These are phyloP conservation scores for Orbilia ellipsospora DNA, from an alignment of 2,329 filamentous ascomycete species.

Conservation along the genomic window DNA sequence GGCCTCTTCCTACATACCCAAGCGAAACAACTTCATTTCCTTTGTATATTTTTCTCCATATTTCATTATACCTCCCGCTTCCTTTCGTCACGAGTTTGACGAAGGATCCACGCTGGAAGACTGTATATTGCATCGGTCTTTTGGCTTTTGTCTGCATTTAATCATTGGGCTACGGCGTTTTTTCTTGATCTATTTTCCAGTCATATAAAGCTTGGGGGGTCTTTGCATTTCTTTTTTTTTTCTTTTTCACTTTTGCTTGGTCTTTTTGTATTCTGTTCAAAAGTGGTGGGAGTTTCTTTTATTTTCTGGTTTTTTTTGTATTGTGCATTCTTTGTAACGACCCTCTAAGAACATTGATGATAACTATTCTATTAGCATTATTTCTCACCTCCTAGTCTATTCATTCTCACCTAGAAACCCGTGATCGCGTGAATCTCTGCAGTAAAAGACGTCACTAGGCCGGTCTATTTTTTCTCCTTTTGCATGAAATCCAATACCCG, in stretches of 20 bases:
- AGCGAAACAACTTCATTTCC: conserved; percentile 33
- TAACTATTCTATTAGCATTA: conserved; percentile 2
- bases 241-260: conserved; percentile 3
- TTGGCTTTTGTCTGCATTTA: conserved; percentile 18
- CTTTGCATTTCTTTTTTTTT: conserved; percentile 3
- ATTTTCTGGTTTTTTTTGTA: conserved; percentile 9
- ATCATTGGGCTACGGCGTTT: conserved; percentile 34
- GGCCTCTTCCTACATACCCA: neutral
- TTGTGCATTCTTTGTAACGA: conserved; percentile 29
- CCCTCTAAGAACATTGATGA: conserved; percentile 39
- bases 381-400: neutral
- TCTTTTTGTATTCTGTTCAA: conserved; percentile 17
- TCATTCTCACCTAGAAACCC: neutral
- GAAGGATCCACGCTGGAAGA: conserved; percentile 18
- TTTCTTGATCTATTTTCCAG: conserved; percentile 15
- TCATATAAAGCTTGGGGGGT: neutral
- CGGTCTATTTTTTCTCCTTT: too few relatives aligned
- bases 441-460: too few relatives aligned
- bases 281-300: conserved; percentile 43
- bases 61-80: conserved; percentile 14
- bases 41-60: conserved; percentile 43
- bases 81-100: conserved; percentile 8
- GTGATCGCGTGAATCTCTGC: too few relatives aligned
- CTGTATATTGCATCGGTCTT: conserved; percentile 42
- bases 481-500: too few relatives aligned